Evolutionary conservation across 805 yeast species (phyloP), one percentile per base, ranked within the genome.

Genomic region (Ogataea angusta): DNA sequence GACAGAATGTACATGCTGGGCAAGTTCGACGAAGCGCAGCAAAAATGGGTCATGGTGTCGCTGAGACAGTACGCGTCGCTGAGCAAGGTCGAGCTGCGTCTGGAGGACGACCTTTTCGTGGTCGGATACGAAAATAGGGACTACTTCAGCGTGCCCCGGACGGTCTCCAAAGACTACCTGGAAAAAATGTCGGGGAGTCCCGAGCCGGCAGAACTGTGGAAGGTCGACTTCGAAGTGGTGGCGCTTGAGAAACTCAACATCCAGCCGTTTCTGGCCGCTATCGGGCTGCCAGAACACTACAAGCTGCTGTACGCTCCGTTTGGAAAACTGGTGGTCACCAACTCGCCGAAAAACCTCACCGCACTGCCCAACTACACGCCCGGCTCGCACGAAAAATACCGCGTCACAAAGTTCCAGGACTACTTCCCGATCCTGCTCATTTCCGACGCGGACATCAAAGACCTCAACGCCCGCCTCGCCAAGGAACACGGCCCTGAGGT

Each of bases 1-100:
- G 62, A 57, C 37, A 38, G 62, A 35, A 56, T 56, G 59, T 57
- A 54, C 46, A 54, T 50, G 59, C 36, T 57, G n/a, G 53, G 55
- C 6, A 41, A 39, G n/a, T 46, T 34, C 32, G 53, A 51, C 25
- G 15, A 26, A 5, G 31, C 23, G 19, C 23, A 26, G 19, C 23
- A 36, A n/a, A 45, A 38, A 24, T 53, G 36, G 34, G 29, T 30
- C 10, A 36, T 56, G 13, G 30, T 57, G 6, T 51, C 59, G 7
- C 49, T 56, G 17, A 42, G 59, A 34, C 52, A 54, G 19, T 50
- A 39, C 41, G 49, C 56, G 1, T 36, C 43, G 27, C 30, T 57
- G 18, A 40, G 49, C 28, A 30, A 49, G 17, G 49, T 44, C 13
- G 34, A 27, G 13, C 23, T 36, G 26, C 34, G 36, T 9, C 28